Conservation (phyloP, 768 basidiomycete species). For the Pleurotus pulmonarius region DNA sequence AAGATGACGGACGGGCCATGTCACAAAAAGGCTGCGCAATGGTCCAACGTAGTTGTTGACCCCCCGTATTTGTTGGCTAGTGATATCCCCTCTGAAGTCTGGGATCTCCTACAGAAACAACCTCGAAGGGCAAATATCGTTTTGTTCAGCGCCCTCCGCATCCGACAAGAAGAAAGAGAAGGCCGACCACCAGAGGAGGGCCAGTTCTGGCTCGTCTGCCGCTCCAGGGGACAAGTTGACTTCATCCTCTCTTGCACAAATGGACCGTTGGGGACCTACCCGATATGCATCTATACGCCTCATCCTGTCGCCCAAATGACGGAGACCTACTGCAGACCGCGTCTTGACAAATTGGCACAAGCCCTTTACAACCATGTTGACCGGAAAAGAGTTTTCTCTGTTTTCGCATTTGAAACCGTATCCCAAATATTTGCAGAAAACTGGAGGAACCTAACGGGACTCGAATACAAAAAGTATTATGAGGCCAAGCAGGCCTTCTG, state of each 20-base stretch:
- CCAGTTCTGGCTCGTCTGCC: slow-evolving; percentile 32
- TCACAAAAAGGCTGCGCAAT: too few relatives aligned
- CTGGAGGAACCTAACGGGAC: slow-evolving; percentile 30
- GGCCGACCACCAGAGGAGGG: not conserved
- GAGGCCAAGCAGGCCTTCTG: slow-evolving; percentile 40
- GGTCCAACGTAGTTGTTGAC: not conserved
- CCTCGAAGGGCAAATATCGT: slow-evolving; percentile 25
- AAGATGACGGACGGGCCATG: too few relatives aligned
- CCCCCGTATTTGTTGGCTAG: slow-evolving; percentile 21
- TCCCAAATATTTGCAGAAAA: slow-evolving; percentile 30
- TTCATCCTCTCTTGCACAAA: slow-evolving; percentile 47
- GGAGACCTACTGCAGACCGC: slow-evolving; percentile 20
- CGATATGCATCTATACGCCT: slow-evolving; percentile 44
- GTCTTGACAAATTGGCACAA: slow-evolving; percentile 29
- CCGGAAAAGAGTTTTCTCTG: slow-evolving; percentile 39
- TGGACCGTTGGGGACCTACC: slow-evolving; percentile 40
- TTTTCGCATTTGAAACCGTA: slow-evolving; percentile 39
- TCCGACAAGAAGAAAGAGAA: not conserved
- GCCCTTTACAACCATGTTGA: slow-evolving; percentile 27
- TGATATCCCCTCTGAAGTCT: slow-evolving; percentile 26
- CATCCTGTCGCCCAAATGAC: slow-evolving; percentile 28
- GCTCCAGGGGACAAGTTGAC: slow-evolving; percentile 22
- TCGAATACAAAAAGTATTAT: slow-evolving; percentile 36
- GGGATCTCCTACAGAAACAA: slow-evolving; percentile 21
- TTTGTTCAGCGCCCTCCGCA: slow-evolving; percentile 14